These are phyloP conservation scores for Bruguiera parviflora DNA, from an alignment of 345 rosid genomes.

Conservation along the genomic window DNA sequence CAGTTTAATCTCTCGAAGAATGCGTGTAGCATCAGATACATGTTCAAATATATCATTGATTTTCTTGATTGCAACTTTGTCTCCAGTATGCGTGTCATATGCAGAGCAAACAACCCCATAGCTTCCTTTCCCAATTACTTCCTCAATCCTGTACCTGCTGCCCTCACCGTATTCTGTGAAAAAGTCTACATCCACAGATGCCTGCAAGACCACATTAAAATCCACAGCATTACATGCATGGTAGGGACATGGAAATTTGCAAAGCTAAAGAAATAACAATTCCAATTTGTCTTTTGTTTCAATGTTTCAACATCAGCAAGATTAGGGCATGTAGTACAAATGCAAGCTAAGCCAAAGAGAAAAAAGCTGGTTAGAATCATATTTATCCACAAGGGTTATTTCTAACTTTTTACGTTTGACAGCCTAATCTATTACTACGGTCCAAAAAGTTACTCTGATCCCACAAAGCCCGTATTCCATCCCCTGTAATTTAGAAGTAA, in stretches of 20 bases:
- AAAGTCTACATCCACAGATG: slow-evolving; percentile 73
- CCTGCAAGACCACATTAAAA: slow-evolving; percentile 41
- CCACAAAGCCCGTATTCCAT: not conserved
- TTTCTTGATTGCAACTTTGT: slow-evolving; percentile 87
- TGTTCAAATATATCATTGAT: slow-evolving; percentile 90
- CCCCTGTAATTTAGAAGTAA: not conserved
- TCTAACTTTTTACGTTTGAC: not conserved
- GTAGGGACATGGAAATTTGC: not conserved
- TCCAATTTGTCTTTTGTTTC: not conserved
- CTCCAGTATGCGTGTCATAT: slow-evolving; percentile 70
- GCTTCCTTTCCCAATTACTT: slow-evolving; percentile 94
- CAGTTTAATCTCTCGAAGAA: slow-evolving; percentile 88
- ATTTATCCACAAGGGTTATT: not conserved
- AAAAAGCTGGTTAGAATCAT: slow-evolving; percentile 1
- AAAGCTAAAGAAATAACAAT: not conserved
- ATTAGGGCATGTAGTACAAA: not conserved
- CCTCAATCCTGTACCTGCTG: slow-evolving; percentile 79
- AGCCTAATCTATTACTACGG: not conserved
- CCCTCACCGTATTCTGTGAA: slow-evolving; percentile 96
- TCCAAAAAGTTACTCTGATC: slow-evolving; percentile 1
- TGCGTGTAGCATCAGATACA: slow-evolving; percentile 89
- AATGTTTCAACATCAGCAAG: slow-evolving; percentile 6
- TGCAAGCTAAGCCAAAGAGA: not conserved
- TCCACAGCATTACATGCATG: not conserved
- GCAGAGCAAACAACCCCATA: slow-evolving; percentile 92